A percentile compares a stretch with the other conserved stretches of the same genome.
These are phyloP conservation scores for Rhizopogon rudus DNA, from an alignment of 768 basidiomycete species.

Conservation along the genomic window DNA sequence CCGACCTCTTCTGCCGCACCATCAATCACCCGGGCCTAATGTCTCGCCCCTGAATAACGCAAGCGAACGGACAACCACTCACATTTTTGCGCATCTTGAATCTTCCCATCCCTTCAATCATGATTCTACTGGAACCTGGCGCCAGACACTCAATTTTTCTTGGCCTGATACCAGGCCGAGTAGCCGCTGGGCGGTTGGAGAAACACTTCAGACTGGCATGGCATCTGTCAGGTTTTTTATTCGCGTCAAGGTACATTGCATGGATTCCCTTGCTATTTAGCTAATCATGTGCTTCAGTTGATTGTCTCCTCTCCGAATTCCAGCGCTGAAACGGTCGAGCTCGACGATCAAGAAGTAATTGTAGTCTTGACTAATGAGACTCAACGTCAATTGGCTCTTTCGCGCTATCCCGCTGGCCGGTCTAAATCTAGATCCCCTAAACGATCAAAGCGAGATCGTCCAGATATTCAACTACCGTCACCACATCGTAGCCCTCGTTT, in stretches of 20 bases:
- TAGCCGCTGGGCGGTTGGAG: conserved; percentile 76
- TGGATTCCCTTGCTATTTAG: conserved; percentile 3
- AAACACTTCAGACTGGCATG: conserved; percentile 63
- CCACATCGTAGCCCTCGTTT: conserved; percentile 32
- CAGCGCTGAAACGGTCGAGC: conserved; percentile 59
- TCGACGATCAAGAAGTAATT: conserved; percentile 61
- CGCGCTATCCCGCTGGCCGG: conserved; percentile 45
- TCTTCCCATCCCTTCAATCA: conserved; percentile 53
- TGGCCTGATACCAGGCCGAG: conserved; percentile 68
- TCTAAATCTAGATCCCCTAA: conserved; percentile 58
- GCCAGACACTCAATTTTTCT: conserved; percentile 60
- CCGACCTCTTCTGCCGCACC: conserved; percentile 18
- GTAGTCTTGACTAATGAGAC: conserved; percentile 67
- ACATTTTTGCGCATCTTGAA: conserved; percentile 54
- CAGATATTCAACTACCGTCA: conserved; percentile 29
- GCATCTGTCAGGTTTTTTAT: conserved; percentile 67
- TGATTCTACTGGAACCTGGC: conserved; percentile 55
- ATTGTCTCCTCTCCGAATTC: conserved; percentile 43
- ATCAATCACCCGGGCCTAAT: conserved; percentile 9
- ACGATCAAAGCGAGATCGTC: conserved; percentile 31
- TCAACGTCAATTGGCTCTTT: conserved; percentile 60
- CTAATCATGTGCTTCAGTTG: conserved; percentile 28
- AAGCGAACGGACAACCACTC: conserved; percentile 32
- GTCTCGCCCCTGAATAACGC: conserved; percentile 4
- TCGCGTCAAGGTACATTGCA: conserved; percentile 53